Base-by-base conservation (phyloP, 257 asterid genomes). In the Solanum dulcamara region DNA sequence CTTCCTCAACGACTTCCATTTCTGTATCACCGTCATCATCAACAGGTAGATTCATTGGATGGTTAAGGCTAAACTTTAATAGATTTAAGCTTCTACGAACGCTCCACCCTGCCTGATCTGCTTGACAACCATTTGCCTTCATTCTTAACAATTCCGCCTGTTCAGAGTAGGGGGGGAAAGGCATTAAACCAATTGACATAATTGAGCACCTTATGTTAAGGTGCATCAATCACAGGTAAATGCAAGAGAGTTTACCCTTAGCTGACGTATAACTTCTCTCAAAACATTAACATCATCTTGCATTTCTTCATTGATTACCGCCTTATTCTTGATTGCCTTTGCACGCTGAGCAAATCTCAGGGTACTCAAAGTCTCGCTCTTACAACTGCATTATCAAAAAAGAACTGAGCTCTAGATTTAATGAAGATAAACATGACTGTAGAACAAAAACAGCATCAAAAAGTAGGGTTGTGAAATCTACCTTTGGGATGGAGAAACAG, bases 271-370 rank as follows among this genome's bases (percentile, higher is more conserved):
- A 82, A 95, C 97, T 88, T 91, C 95, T 88, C 96, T 93, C 90
- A 97, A 87, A 75, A 92, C 96, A 88, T 92, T 94, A 57, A 97
- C 98, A 87, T 97, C 98, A 83, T 95, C 97, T 88, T 94, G 98
- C 98, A 94, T 92, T 91, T 95, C 99, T 92, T 97, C 99, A 83
- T 97, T 97, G 57, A 94, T 85, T 71, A 89, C 89, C 83, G 99
- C 98, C 92, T 93, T 95, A 86, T 97, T 97, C 94, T 93, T 97
- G 86, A 97, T 94, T 84, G 98, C 98, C 91, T 97, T 97, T 24
- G 99, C 99, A 81, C 99, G 97, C 84, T 97, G 98, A 42, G 99
- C 99, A 90, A 97, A 97, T 91, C 98, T 93, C 89, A 97, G 89
- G 24, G 99, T 95, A 89, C 99, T 94, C 81, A 95, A 91, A 71